These are phyloP conservation scores for Talaromyces rugulosus DNA, from an alignment of 2,329 filamentous ascomycete species.

Conservation along the genomic window DNA sequence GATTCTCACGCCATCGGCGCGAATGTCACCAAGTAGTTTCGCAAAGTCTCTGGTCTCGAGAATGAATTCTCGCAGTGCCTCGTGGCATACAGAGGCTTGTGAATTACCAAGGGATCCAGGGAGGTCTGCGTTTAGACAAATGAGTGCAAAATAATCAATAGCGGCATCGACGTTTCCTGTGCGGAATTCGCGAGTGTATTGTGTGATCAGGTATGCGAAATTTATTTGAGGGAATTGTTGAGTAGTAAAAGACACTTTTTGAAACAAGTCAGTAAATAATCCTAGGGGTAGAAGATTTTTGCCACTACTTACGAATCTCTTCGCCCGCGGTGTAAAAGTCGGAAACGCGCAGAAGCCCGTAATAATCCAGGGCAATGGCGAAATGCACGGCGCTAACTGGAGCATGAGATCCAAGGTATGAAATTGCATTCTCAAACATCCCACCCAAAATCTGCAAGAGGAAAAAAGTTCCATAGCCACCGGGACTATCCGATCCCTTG, in stretches of 20 bases:
- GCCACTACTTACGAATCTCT: slow-evolving; percentile 53
- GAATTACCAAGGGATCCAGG: slow-evolving; percentile 68
- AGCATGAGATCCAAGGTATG: slow-evolving; percentile 85
- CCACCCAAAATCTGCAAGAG: slow-evolving; percentile 86
- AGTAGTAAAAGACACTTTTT: slow-evolving; percentile 50
- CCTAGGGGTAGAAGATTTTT: background rate
- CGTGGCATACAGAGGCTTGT: slow-evolving; percentile 80
- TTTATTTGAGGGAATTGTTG: slow-evolving; percentile 71
- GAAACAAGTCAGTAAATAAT: slow-evolving; percentile 17
- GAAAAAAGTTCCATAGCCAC: slow-evolving; percentile 85
- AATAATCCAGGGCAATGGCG: slow-evolving; percentile 81
- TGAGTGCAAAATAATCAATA: slow-evolving; percentile 86
- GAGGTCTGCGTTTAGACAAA: slow-evolving; percentile 86
- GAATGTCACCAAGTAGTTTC: slow-evolving; percentile 86
- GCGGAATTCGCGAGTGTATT: slow-evolving; percentile 94
- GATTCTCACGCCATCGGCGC: slow-evolving; percentile 77
- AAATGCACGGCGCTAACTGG: slow-evolving; percentile 95
- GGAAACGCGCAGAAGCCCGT: slow-evolving; percentile 81
- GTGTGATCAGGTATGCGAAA: slow-evolving; percentile 88
- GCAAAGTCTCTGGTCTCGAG: slow-evolving; percentile 97
- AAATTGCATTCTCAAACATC: slow-evolving; percentile 89
- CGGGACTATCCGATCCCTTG: slow-evolving; percentile 72
- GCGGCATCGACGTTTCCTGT: slow-evolving; percentile 84
- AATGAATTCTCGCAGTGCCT: slow-evolving; percentile 87
- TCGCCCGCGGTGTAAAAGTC: slow-evolving; percentile 71